Evolutionary conservation across 2,329 filamentous ascomycete species (phyloP), one percentile per base, ranked within the genome.

Genomic region (Aureobasidium vineae): DNA sequence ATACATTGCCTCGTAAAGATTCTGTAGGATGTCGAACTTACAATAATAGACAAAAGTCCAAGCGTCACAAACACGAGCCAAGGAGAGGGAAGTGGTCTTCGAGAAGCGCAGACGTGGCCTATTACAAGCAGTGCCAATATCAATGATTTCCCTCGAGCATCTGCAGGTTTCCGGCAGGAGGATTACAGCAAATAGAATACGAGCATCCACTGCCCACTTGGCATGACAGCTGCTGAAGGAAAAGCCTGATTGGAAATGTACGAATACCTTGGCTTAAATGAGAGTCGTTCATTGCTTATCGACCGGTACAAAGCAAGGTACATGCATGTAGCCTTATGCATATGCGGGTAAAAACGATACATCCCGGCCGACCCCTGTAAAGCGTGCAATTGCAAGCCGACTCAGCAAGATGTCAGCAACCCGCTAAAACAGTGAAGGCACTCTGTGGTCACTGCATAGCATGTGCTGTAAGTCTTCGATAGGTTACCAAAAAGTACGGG

Each of bases 311-410:
- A 28, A 41, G 26, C 26, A 38, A 52, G 57, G 45, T 63, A 63
- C 43, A 63, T 63, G 59, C 59, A 63, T 63, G 21, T 33, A 63
- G 59, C 59, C 59, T 63, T 63, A 52, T 52, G 45, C 43, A 52
- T 28, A 50, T 63, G 45, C 59, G 45, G 59, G 45, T 41, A 61
- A 61, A 49, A 36, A 23, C 26, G 54, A 59, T 59, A 33, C 40
- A 19, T 59, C 8, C 16, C 13, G 21, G 23, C 21, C 16, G 26
- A 59, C 19, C 54, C 40, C 23, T 33, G 43, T 47, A 4, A 19
- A 38, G 41, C 6, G 11, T 47, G 57, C 23, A 31, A 26, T 63
- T 16, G 59, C 23, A 15, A 5, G 59, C 45, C 59, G 52, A 13
- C 59, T 63, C 59, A 63, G 45, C 45, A 40, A 41, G 36, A 47